A percentile compares a stretch with the other conserved stretches of the same genome.
These are phyloP conservation scores for Osmozyma mogii DNA, from an alignment of 805 yeast genomes.

Conservation along the genomic window DNA sequence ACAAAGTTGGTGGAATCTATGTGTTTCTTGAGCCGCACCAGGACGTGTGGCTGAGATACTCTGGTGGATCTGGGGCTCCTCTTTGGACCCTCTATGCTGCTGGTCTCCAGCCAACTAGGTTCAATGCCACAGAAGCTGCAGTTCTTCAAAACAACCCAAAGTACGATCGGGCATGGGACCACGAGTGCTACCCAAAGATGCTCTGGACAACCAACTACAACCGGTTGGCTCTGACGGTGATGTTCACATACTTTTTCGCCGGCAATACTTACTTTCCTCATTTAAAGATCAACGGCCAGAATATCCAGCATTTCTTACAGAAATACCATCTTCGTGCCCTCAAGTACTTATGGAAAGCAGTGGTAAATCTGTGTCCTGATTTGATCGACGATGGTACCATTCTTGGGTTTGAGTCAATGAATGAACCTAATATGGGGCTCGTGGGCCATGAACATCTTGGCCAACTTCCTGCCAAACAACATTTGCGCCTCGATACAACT, in stretches of 20 bases:
- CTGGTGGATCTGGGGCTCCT: constrained; percentile 94
- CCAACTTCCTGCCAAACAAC: constrained; percentile 50
- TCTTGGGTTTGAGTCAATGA: constrained; percentile 76
- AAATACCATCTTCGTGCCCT: constrained; percentile 50
- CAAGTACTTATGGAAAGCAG: constrained; percentile 24
- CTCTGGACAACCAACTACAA: constrained; percentile 86
- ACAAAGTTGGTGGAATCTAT: constrained; percentile 62
- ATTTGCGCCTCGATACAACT: constrained; percentile 67
- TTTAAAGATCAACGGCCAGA: constrained; percentile 58
- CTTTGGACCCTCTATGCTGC: constrained; percentile 88
- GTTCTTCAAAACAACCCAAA: constrained; percentile 52
- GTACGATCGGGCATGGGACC: constrained; percentile 21
- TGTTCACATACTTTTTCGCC: constrained; percentile 82
- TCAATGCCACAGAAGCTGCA: constrained; percentile 71
- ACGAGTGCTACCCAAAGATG: constrained; percentile 68
- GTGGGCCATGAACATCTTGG: constrained; percentile 55
- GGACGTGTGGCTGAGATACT: constrained; percentile 85
- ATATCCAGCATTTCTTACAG: constrained; percentile 76
- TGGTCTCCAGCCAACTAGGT: constrained; percentile 73
- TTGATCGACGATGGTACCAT: constrained; percentile 40
- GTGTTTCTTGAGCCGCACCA: constrained; percentile 87
- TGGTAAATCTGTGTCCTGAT: constrained; percentile 19
- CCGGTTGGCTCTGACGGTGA: constrained; percentile 64
- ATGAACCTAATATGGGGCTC: constrained; percentile 78
- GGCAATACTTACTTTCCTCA: constrained; percentile 75